Base-by-base conservation (phyloP, 352 stramenopile species). In the Elongisporangium senticosum region DNA sequence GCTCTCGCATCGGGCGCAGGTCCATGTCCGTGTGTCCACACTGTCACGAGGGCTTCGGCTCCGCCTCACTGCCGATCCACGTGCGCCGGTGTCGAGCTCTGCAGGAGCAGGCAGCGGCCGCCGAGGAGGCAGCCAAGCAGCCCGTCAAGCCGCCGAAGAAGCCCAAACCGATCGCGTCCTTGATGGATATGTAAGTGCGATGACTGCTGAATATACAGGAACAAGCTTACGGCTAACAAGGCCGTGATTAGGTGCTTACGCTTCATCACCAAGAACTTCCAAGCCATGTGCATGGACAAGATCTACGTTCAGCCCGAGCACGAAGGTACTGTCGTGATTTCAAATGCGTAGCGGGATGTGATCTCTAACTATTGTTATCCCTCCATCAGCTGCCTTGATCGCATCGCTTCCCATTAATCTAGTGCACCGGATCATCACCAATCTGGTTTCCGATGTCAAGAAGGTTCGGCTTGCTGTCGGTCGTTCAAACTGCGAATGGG, bases 261-360 rank as follows among this genome's bases (percentile, higher is more conserved):
- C 0, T 72, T 84, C 23, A 63, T 89, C 51, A 85, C 77, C 15
- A 86, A 76, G 50, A 83, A 91, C 59, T 91, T 91, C 56, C 71
- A 86, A 39, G 77, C 68, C 33, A 58, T 87, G 22, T 91, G 69
- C 50, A 81, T 89, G 65, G 77, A 91, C 52, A 84, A 77, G 24
- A 74, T 89, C 15, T 62, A 71, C 17, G 62, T 67, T 0, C 77
- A 80, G 14, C 77, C 82, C 3, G 74, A 89, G 33, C 67, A 79
- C 17, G 72, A 91, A 81, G 79, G 81, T 91, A 51, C 8, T 51
- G 10, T 24, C 14, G 13, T 2, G 21, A 1, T 28, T 24, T 43
- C 4, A 19, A 13, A 7, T 37, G 7, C 26, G 26, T 10, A 11
- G 24, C 20, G 24, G 49, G 10, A 24, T n/a, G 10, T 39, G 20